Conservation (phyloP, 2,329 filamentous ascomycete genomes). For the Fusarium bulbicola region DNA sequence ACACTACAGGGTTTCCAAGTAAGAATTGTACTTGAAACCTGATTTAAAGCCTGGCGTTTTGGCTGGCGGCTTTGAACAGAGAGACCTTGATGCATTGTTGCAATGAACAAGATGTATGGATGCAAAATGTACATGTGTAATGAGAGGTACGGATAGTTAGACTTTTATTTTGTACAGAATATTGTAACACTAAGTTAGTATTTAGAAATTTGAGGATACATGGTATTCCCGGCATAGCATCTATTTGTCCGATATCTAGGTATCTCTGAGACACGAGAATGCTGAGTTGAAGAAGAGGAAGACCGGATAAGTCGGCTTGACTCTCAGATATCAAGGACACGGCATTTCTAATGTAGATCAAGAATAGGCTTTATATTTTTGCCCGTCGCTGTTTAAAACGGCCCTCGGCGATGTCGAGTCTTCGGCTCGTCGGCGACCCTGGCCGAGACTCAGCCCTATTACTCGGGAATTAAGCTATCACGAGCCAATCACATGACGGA, state of each 20-base stretch:
- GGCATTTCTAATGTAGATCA: background rate
- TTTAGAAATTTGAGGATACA: background rate
- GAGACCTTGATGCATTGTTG: background rate
- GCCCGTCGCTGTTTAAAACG: background rate
- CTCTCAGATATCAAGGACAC: background rate
- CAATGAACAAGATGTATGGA: background rate
- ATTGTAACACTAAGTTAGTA: background rate
- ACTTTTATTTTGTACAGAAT: background rate
- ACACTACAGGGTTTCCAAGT: background rate
- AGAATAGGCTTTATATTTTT: background rate
- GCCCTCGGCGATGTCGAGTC: background rate
- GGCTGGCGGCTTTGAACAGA: background rate
- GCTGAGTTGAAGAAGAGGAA: background rate
- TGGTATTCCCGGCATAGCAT: background rate
- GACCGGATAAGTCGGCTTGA: background rate
- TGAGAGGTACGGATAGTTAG: background rate
- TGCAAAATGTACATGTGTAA: background rate
- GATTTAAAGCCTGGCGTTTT: background rate
- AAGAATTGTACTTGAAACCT: background rate
- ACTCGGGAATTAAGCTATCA: background rate
- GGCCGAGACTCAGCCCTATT: constrained; percentile 21
- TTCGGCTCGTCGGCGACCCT: constrained; percentile 22
- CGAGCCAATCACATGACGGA: background rate
- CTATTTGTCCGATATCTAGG: background rate
- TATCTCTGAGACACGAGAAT: background rate